phyloP scores from a whole-genome alignment of 2,329 filamentous ascomycete species.

The Colletotrichum nymphaeae region DNA sequence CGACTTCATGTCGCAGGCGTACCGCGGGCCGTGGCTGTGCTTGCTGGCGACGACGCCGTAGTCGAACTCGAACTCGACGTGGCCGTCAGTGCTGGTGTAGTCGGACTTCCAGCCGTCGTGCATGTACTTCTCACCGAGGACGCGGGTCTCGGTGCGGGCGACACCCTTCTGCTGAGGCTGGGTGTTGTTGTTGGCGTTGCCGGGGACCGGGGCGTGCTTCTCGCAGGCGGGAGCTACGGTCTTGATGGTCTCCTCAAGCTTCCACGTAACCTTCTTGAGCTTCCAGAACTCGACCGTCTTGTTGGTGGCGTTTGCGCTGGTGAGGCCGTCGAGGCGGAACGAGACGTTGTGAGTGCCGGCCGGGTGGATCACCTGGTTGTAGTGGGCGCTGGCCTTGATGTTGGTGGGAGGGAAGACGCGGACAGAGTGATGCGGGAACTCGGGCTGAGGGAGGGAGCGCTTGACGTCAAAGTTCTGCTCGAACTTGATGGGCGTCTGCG shows the following conservation, averaged over 20 bases:
- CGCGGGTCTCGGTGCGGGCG: slow-evolving; percentile 78
- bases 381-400: slow-evolving; percentile 85
- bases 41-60: slow-evolving; percentile 62
- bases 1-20: slow-evolving; percentile 82
- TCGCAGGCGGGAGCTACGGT: slow-evolving; percentile 83
- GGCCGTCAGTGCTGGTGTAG: slow-evolving; percentile 63
- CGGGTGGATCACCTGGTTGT: slow-evolving; percentile 86
- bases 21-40: slow-evolving; percentile 64
- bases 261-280: slow-evolving; percentile 91
- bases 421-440: slow-evolving; percentile 86
- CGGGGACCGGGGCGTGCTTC: slow-evolving; percentile 69
- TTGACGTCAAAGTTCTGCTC: slow-evolving; percentile 78
- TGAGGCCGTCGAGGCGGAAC: slow-evolving; percentile 87
- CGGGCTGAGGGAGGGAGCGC: slow-evolving; percentile 79
- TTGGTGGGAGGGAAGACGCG: slow-evolving; percentile 97
- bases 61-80: slow-evolving; percentile 84
- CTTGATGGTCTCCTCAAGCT: slow-evolving; percentile 88
- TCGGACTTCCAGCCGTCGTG: slow-evolving; percentile 91
- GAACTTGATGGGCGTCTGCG: slow-evolving; percentile 63
- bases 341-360: slow-evolving; percentile 83
- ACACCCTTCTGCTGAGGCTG: slow-evolving; percentile 68
- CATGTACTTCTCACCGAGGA: slow-evolving; percentile 84
- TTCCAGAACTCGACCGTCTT: slow-evolving; percentile 86
- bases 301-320: slow-evolving; percentile 74
- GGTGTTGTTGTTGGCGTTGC: slow-evolving; percentile 39